Evolutionary conservation across 1,284 basidiomycete genomes (phyloP), one percentile per base, ranked within the genome.

Genomic region (Ceratobasidium sp.): DNA sequence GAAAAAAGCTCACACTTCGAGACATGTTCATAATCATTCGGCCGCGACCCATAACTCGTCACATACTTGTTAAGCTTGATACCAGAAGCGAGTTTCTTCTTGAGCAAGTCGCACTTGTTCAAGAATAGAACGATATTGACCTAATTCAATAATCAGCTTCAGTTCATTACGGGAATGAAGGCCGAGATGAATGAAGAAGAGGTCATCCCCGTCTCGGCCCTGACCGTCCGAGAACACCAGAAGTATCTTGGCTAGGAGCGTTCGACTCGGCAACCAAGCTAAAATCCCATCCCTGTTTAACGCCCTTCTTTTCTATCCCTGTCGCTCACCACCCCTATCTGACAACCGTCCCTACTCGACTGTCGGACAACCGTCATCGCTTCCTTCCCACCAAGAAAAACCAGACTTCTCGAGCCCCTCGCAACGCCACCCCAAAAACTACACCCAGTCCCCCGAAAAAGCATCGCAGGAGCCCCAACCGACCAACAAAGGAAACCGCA

Each of bases 61-160:
- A 95, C 89, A 82, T 94, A 88, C 69, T 91, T 89, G 80, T 86
- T 91, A 33, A 95, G 85, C 81, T 89, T 88, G 66, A 94, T 92
- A 23, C 94, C 94, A 44, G 91, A 89, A 56, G 92, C 90, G n/a
- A 95, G 86, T 84, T 95, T 95, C 75, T 89, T 85, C 89, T 90
- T 89, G 53, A 94, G 86, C 70, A 94, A 86, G 84, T 95, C 93
- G 79, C 89, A 90, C 85, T 95, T 95, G 85, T 95, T 95, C 81
- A 95, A 84, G 84, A 95, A 95, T 79, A 95, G 87, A 28, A 95
- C 89, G 80, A 95, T 90, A 84, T 90, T 92, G 78, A 94, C 93
- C 87, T 55, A 42, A 33, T 33, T 33, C 33, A 33, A 33, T 33
- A 33, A 33, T 33, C 33, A 33, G 33, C 33, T 33, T 33, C 33